A percentile compares a stretch with the other conserved stretches of the same genome.
phyloP scores from a whole-genome alignment of 2,329 filamentous ascomycete species.

The Verticillium isaacii region DNA sequence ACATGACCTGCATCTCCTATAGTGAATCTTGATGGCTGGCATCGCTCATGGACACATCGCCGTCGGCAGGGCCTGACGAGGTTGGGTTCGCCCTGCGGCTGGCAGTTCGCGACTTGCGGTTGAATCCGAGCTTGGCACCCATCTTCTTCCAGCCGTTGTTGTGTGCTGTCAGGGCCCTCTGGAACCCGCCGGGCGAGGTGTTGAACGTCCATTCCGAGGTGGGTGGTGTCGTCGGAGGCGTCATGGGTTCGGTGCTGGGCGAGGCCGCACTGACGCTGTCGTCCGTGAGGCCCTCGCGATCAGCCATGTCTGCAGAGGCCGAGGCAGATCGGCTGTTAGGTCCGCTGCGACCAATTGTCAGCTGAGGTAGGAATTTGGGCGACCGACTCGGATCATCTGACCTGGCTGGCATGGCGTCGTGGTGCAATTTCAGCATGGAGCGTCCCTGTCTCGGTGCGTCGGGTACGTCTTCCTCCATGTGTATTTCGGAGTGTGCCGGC shows the following conservation, averaged over 20 bases:
- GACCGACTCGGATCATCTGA: slow-evolving; percentile 36
- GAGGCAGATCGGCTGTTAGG: slow-evolving; percentile 35
- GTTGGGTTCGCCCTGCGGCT: slow-evolving; percentile 37
- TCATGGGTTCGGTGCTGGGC: slow-evolving; percentile 59
- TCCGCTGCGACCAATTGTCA: slow-evolving; percentile 32
- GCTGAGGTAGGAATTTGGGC: slow-evolving; percentile 39
- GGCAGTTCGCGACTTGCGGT: slow-evolving; percentile 44
- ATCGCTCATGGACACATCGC: slow-evolving; percentile 30
- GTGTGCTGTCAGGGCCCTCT: slow-evolving; percentile 49
- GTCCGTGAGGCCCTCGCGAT: slow-evolving; percentile 54
- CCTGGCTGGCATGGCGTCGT: slow-evolving; percentile 22
- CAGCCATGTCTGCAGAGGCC: slow-evolving; percentile 39
- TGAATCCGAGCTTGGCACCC: slow-evolving; percentile 55
- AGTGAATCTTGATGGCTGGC: slow-evolving; percentile 32
- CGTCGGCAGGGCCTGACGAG: slow-evolving; percentile 37
- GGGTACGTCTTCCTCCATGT: slow-evolving; percentile 27
- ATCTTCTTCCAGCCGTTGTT: slow-evolving; percentile 62
- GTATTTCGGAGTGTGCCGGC: slow-evolving; percentile 27
- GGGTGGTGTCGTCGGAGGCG: slow-evolving; percentile 69
- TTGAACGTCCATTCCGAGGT: slow-evolving; percentile 51
- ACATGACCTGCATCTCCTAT: slow-evolving; percentile 57
- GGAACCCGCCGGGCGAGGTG: slow-evolving; percentile 47
- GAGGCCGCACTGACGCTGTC: slow-evolving; percentile 61
- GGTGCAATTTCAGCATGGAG: slow-evolving; percentile 31
- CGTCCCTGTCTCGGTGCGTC: slow-evolving; percentile 30